Evolutionary conservation across 306 rosid genomes (phyloP).

Genomic region (Quercus cerris): DNA sequence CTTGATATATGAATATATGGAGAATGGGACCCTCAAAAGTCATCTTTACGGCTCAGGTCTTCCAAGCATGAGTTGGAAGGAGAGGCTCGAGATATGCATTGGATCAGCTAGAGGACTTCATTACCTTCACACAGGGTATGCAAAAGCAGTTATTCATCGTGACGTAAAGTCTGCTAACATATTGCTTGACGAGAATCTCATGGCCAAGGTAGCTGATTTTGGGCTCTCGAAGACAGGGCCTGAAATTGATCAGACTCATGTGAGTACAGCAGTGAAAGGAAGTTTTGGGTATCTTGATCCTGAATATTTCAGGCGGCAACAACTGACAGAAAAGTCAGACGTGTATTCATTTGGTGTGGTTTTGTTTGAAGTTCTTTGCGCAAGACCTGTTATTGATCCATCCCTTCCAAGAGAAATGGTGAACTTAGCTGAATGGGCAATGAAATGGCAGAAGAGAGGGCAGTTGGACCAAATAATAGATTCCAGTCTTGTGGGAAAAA

Average conservation of each 20-base stretch:
- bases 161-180: slow-evolving; percentile 91
- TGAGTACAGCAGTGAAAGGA: slow-evolving; percentile 85
- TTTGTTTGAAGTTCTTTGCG: slow-evolving; percentile 79
- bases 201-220: slow-evolving; percentile 94
- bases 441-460: slow-evolving; percentile 86
- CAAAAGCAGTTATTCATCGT: slow-evolving; percentile 88
- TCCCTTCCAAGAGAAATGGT: slow-evolving; percentile 84
- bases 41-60: slow-evolving; percentile 76
- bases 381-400: slow-evolving; percentile 88
- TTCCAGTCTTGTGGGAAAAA: slow-evolving; percentile 53
- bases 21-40: slow-evolving; percentile 81
- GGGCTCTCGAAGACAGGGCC: slow-evolving; percentile 86
- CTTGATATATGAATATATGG: slow-evolving; percentile 87
- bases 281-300: slow-evolving; percentile 93
- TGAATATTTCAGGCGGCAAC: slow-evolving; percentile 84
- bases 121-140: slow-evolving; percentile 89
- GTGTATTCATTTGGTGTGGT: slow-evolving; percentile 92
- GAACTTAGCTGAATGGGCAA: slow-evolving; percentile 90
- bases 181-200: slow-evolving; percentile 81
- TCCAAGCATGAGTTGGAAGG: slow-evolving; percentile 79
- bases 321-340: slow-evolving; percentile 82
- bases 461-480: slow-evolving; percentile 80
- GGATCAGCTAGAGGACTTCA: slow-evolving; percentile 96
- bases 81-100: slow-evolving; percentile 81
- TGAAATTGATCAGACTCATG: slow-evolving; percentile 82